Percentiles rank a stretch among this genome's conserved stretches.
Evolutionary conservation across 148 eudicot genomes (phyloP).

Genomic region (Chenopodium formosanum): DNA sequence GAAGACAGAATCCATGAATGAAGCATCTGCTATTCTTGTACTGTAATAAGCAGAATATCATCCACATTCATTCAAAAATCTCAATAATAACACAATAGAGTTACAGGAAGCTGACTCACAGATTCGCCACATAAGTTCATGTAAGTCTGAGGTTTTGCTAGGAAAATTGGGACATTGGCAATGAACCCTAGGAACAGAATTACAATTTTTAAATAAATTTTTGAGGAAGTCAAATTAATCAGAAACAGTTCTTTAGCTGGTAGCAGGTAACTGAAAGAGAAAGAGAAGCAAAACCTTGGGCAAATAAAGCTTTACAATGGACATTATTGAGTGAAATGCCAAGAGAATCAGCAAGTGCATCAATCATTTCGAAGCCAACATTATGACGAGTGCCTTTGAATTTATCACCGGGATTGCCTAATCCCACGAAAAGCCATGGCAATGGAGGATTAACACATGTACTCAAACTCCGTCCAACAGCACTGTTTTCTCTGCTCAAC

Average conservation of each 20-base stretch:
- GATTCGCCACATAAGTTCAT: slow-evolving; percentile 92
- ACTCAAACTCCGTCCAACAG: slow-evolving; percentile 30
- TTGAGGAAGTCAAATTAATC: too few species aligned
- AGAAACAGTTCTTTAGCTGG: too few species aligned
- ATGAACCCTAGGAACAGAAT: slow-evolving; percentile 46
- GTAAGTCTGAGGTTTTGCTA: slow-evolving; percentile 88
- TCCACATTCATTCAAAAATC: too few species aligned
- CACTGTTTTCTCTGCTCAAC: neutral
- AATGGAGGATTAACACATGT: slow-evolving; percentile 14
- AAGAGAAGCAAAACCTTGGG: slow-evolving; percentile 55
- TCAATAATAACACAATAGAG: neutral
- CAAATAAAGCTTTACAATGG: slow-evolving; percentile 85
- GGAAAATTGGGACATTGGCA: slow-evolving; percentile 63
- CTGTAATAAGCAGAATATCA: neutral
- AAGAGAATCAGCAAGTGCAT: slow-evolving; percentile 60
- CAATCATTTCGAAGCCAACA: slow-evolving; percentile 84
- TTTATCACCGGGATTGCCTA: slow-evolving; percentile 88
- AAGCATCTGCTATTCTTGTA: neutral
- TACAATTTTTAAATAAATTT: neutral
- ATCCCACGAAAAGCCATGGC: slow-evolving; percentile 89
- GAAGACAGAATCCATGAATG: neutral
- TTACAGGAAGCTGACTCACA: slow-evolving; percentile 38
- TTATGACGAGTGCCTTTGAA: slow-evolving; percentile 83
- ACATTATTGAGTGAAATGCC: slow-evolving; percentile 59
- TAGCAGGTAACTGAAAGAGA: neutral